Conservation (phyloP, 208 protist genomes). For the Kentomonas sorsogonicus region DNA sequence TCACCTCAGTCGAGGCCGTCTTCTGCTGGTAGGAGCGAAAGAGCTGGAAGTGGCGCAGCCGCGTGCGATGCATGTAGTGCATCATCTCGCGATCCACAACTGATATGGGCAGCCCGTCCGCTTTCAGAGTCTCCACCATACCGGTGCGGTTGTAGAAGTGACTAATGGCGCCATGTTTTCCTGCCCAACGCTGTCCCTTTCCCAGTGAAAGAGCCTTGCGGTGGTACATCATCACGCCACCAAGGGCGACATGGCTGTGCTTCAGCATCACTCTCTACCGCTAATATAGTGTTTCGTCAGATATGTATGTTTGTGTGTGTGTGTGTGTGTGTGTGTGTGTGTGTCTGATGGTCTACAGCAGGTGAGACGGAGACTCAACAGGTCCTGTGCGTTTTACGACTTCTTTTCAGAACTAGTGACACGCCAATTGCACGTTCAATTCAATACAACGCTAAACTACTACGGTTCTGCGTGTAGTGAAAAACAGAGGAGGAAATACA, state of each 20-base stretch:
- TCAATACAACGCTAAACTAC: not conserved
- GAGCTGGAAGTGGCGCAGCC: slow-evolving; percentile 80
- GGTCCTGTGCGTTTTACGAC: not conserved
- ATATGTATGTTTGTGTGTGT: not conserved
- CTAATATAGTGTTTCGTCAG: not conserved
- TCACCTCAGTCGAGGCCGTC: slow-evolving; percentile 79
- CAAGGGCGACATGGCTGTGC: slow-evolving; percentile 30
- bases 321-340: not conserved
- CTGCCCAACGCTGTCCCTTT: too few species aligned
- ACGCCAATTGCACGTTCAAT: not conserved
- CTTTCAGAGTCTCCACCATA: slow-evolving; percentile 72
- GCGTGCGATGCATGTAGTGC: slow-evolving; percentile 82
- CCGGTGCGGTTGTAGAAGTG: slow-evolving; percentile 86
- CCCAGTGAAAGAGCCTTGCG: too few species aligned
- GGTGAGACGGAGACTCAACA: not conserved
- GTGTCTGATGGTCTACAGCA: not conserved
- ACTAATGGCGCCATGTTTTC: slow-evolving; percentile 63
- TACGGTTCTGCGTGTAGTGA: not conserved
- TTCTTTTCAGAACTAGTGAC: not conserved
- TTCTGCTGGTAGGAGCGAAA: slow-evolving; percentile 89
- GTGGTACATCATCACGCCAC: slow-evolving; percentile 83
- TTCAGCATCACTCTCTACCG: not conserved
- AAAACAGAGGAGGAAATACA: not conserved
- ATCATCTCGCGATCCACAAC: slow-evolving; percentile 83
- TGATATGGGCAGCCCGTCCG: slow-evolving; percentile 61